Conservation (phyloP, 2,329 filamentous ascomycete genomes). For the Lojkania enalia region DNA sequence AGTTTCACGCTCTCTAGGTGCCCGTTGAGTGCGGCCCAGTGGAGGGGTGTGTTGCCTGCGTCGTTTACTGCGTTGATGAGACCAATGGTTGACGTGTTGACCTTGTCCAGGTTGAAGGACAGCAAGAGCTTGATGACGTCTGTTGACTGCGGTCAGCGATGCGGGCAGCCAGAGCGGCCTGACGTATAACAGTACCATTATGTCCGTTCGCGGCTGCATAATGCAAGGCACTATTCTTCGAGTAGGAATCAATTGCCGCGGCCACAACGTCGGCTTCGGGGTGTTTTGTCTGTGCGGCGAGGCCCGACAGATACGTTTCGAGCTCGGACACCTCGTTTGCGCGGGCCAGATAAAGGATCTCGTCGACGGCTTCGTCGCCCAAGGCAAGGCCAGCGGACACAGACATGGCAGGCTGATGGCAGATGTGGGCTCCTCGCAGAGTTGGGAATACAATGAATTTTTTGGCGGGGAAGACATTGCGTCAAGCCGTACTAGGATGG, state of each 20-base stretch:
- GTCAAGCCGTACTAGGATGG: background rate
- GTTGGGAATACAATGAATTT: conserved; percentile 11
- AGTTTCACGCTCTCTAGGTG: conserved; percentile 79
- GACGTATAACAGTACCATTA: conserved; percentile 57
- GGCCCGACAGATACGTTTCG: conserved; percentile 58
- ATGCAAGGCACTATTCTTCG: conserved; percentile 79
- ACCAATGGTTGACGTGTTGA: conserved; percentile 30
- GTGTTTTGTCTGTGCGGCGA: conserved; percentile 65
- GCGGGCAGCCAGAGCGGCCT: background rate
- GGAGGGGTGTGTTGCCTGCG: conserved; percentile 86
- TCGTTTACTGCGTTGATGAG: conserved; percentile 73
- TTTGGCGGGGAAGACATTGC: conserved; percentile 12
- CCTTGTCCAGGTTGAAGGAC: conserved; percentile 35
- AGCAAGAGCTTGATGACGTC: conserved; percentile 45
- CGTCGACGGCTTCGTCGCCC: conserved; percentile 79
- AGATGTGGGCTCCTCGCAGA: background rate
- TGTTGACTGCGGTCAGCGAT: conserved; percentile 27
- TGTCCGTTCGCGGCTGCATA: conserved; percentile 94
- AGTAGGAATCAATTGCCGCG: conserved; percentile 72
- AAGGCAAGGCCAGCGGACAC: conserved; percentile 27
- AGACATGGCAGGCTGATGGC: background rate
- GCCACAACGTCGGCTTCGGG: conserved; percentile 65
- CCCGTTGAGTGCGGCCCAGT: conserved; percentile 91
- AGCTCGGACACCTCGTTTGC: conserved; percentile 75
- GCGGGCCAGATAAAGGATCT: conserved; percentile 85